phyloP scores from a whole-genome alignment of 2,329 filamentous ascomycete species.

The Ascomycota sp. region DNA sequence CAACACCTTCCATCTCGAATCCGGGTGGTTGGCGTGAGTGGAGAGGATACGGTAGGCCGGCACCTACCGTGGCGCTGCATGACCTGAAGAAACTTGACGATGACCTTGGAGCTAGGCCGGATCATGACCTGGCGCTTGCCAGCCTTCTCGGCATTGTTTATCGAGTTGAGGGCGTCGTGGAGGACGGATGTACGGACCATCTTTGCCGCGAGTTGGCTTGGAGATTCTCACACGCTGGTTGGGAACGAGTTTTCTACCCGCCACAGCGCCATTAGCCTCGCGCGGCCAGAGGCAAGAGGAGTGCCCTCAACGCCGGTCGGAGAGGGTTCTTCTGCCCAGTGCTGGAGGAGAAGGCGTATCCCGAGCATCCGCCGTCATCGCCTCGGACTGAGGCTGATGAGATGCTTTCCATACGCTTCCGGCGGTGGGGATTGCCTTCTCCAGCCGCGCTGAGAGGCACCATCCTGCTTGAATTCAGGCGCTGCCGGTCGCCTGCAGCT shows the following conservation, averaged over 20 bases:
- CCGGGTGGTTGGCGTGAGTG: conserved; percentile 5
- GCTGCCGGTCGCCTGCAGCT: conserved; percentile 6
- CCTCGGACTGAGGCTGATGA: background rate
- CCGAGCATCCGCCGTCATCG: conserved; percentile 4
- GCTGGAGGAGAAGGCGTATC: conserved; percentile 46
- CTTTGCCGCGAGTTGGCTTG: conserved; percentile 41
- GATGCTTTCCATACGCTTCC: conserved; percentile 5
- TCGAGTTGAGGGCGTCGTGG: conserved; percentile 96
- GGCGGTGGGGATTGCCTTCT: conserved; percentile 36
- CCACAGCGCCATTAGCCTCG: conserved; percentile 35
- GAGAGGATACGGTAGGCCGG: background rate
- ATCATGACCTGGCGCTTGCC: conserved; percentile 99
- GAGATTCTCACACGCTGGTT: conserved; percentile 62
- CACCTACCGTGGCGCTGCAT: conserved; percentile 99
- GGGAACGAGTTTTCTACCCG: conserved; percentile 46
- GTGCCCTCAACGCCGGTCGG: conserved; percentile 37
- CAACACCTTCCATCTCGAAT: conserved; percentile 72
- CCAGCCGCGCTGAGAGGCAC: conserved; percentile 29
- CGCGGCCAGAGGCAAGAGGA: conserved; percentile 44
- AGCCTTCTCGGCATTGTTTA: conserved; percentile 99
- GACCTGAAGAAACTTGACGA: conserved; percentile 95
- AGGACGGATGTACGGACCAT: conserved; percentile 99
- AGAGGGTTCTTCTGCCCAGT: conserved; percentile 54
- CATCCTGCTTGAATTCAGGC: conserved; percentile 18
- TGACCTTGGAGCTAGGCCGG: conserved; percentile 97